These are phyloP conservation scores for Ceratobasidium sp. DNA, from an alignment of 1,284 basidiomycete species.

Conservation along the genomic window DNA sequence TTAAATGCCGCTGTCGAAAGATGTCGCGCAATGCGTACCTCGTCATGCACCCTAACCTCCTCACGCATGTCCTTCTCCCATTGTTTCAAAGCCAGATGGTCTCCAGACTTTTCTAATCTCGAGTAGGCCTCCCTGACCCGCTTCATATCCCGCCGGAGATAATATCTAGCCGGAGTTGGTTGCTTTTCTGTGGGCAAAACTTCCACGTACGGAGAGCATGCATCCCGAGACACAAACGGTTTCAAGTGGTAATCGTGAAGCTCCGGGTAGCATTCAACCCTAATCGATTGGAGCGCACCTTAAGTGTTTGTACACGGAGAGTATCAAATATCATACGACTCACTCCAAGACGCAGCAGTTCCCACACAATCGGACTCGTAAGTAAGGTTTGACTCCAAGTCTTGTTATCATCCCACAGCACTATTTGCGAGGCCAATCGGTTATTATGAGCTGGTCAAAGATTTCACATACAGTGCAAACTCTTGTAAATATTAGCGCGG, in stretches of 20 bases:
- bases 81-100: background rate
- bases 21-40: background rate
- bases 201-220: background rate
- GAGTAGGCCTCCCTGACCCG: background rate
- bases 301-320: no score
- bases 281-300: background rate
- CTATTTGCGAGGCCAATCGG: background rate
- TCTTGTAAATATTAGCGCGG: slow-evolving; percentile 50
- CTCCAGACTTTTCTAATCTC: background rate
- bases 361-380: slow-evolving; percentile 2
- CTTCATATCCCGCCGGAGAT: slow-evolving; percentile 13
- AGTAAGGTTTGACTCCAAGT: slow-evolving; percentile 5
- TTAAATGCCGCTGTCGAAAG: background rate
- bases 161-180: background rate
- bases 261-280: slow-evolving; percentile 1
- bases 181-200: background rate
- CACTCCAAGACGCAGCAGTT: background rate
- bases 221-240: slow-evolving; percentile 1
- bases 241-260: background rate
- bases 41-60: background rate
- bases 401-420: background rate
- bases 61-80: background rate
- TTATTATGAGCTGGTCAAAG: background rate
- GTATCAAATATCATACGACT: background rate
- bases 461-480: slow-evolving; percentile 12